Conservation (phyloP, 2,329 filamentous ascomycete species). For the Ceratocystis variospora region DNA sequence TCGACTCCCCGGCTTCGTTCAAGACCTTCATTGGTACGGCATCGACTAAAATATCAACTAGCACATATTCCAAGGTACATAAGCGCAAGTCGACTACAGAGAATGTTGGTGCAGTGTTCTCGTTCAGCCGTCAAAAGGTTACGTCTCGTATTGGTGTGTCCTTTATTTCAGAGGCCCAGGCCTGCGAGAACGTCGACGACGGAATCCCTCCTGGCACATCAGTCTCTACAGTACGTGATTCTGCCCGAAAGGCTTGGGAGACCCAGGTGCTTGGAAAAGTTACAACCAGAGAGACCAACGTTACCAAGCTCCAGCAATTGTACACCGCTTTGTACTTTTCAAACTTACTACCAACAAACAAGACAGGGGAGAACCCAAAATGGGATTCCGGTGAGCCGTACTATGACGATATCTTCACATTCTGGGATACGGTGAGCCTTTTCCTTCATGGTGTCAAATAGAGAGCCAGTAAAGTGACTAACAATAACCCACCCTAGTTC, state of each 20-base stretch:
- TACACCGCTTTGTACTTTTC: conserved; percentile 59
- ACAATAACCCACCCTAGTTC: conserved; percentile 29
- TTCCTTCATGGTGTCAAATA: too few species aligned
- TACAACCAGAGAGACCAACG: conserved; percentile 42
- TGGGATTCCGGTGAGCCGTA: conserved; percentile 54
- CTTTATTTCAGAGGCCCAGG: conserved; percentile 48
- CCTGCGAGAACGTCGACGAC: conserved; percentile 42
- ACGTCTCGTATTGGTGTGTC: conserved; percentile 52
- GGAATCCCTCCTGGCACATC: conserved; percentile 39
- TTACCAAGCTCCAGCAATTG: conserved; percentile 43
- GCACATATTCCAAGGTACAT: conserved; percentile 26
- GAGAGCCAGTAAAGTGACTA: too few species aligned
- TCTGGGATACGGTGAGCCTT: conserved; percentile 40
- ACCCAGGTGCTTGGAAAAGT: conserved; percentile 48
- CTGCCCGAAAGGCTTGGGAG: conserved; percentile 45
- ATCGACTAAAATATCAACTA: conserved; percentile 25
- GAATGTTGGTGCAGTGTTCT: conserved; percentile 38
- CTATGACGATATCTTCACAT: conserved; percentile 58
- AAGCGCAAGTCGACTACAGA: conserved; percentile 24
- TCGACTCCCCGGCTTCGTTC: conserved; percentile 33
- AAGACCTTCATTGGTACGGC: conserved; percentile 33
- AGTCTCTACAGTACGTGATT: conserved; percentile 32
- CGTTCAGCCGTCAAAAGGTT: conserved; percentile 35
- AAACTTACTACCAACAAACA: conserved; percentile 54
- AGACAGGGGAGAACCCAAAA: conserved; percentile 54